Percentiles rank a stretch among this genome's conserved stretches.
These are phyloP conservation scores for Leucosporidium creatinivorum DNA, from an alignment of 768 basidiomycete genomes.

Conservation along the genomic window DNA sequence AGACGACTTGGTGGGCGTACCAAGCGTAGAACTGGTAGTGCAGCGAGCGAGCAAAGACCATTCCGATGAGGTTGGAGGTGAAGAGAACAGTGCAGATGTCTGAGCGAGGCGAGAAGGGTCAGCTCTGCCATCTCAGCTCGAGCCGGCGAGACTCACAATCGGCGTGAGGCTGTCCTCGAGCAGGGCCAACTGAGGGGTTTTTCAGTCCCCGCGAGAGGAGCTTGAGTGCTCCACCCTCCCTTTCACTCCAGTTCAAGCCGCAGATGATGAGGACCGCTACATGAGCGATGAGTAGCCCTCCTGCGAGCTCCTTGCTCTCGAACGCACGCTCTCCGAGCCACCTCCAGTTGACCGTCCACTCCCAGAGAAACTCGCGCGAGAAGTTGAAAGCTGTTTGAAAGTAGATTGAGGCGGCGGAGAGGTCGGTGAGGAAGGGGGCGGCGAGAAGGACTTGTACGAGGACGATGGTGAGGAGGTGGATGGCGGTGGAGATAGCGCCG, in stretches of 20 bases:
- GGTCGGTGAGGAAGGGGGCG: conserved; percentile 54
- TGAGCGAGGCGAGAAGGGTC: conserved; percentile 38
- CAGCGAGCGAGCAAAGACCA: conserved; percentile 82
- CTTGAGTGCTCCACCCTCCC: conserved; percentile 58
- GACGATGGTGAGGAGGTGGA: conserved; percentile 30
- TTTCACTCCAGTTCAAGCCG: conserved; percentile 68
- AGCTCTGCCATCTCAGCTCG: not conserved
- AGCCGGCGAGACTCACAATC: conserved; percentile 54
- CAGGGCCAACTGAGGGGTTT: conserved; percentile 48
- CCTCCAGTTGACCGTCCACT: conserved; percentile 99
- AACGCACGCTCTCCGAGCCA: conserved; percentile 73
- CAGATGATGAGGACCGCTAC: conserved; percentile 55
- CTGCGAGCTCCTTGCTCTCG: conserved; percentile 57
- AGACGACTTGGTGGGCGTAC: conserved; percentile 87
- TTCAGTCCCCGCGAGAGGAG: conserved; percentile 55
- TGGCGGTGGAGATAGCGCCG: conserved; percentile 39
- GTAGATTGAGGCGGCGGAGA: conserved; percentile 57
- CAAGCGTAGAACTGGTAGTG: conserved; percentile 99
- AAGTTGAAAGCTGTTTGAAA: conserved; percentile 74
- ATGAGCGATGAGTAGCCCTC: conserved; percentile 61
- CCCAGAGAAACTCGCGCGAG: conserved; percentile 77
- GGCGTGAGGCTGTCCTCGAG: conserved; percentile 47
- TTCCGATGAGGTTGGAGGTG: conserved; percentile 85
- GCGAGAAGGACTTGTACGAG: conserved; percentile 59
- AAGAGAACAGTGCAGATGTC: conserved; percentile 74